Conservation (phyloP, 2,329 filamentous ascomycete species). For the Berkeleyomyces basicola region DNA sequence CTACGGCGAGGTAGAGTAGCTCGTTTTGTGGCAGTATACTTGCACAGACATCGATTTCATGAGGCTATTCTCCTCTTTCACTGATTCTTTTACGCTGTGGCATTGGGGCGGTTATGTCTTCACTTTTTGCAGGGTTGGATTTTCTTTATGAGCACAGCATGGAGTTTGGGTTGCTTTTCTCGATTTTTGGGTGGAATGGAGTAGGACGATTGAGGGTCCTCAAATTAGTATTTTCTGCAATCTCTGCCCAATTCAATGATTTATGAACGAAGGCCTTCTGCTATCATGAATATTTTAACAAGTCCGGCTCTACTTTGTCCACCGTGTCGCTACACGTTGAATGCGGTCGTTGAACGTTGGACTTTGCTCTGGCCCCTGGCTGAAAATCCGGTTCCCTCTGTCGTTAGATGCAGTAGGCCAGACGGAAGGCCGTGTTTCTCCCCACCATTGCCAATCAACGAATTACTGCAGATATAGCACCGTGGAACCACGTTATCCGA, state of each 20-base stretch:
- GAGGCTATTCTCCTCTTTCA: not conserved
- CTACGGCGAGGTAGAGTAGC: not conserved
- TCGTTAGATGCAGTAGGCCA: slow-evolving; percentile 63
- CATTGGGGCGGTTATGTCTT: no score
- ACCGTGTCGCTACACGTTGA: slow-evolving; percentile 43
- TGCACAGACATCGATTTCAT: no score
- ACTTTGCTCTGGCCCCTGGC: slow-evolving; percentile 72
- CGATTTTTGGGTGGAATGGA: no score
- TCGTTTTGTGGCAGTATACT: not conserved
- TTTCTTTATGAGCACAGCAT: no score
- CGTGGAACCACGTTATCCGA: slow-evolving; percentile 30
- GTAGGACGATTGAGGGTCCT: no score
- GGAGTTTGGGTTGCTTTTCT: no score
- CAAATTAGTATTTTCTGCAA: no score
- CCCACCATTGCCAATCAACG: slow-evolving; percentile 37
- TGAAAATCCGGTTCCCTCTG: slow-evolving; percentile 85
- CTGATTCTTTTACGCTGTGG: not conserved
- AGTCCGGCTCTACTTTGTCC: no score
- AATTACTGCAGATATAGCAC: slow-evolving; percentile 75
- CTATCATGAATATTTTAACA: no score
- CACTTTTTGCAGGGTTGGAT: no score
- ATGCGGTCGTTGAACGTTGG: slow-evolving; percentile 67
- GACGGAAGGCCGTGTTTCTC: slow-evolving; percentile 32
- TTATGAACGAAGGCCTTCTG: no score
- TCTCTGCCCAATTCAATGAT: no score